Evolutionary conservation across 345 rosid species (phyloP), one percentile per base, ranked within the genome.

Genomic region (Stellera chamaejasme): DNA sequence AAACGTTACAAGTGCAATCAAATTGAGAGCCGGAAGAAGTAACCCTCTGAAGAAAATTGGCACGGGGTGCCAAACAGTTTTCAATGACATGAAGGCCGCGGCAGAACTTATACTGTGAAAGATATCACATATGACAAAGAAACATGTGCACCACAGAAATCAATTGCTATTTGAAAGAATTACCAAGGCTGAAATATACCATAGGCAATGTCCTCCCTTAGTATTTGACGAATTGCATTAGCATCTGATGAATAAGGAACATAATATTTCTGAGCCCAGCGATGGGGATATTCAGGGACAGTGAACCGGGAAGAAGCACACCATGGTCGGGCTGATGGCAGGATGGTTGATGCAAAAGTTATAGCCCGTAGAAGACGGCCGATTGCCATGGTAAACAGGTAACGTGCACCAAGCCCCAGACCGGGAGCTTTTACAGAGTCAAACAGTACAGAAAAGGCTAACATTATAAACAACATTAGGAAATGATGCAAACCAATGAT

Each of bases 281-380:
- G 64, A 76, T 92, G 96, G 65, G 95, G 98, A 50, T 92, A 70
- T 45, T 81, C 56, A 13, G 96, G 96, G 10, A 84, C 78, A 19
- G 46, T 62, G 69, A 76, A 92, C 51, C 98, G 86, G 13, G 81
- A 50, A 36, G 77, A 63, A 65, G 93, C 95, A 58, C 98, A 92
- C 98, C 98, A 88, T 39, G 98, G 95, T 50, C 96, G 75, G 42
- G 95, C 82, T 64, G 98, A 92, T 58, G 96, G 98, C 49, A 92
- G 75, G 70, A 88, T 86, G 14, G 98, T 92, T 10, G 98, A 85
- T 16, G 73, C 75, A 60, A 92, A 92, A 54, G 87, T 80, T 67
- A 92, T 73, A 48, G 98, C 86, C 59, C 96, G 84, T 65, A 92
- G 88, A 66, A 92, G 83, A 57, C 95, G 98, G 39, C 98, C 98